Evolutionary conservation across 352 stramenopile species (phyloP).

Genomic region (Phytophthora pinifolia): DNA sequence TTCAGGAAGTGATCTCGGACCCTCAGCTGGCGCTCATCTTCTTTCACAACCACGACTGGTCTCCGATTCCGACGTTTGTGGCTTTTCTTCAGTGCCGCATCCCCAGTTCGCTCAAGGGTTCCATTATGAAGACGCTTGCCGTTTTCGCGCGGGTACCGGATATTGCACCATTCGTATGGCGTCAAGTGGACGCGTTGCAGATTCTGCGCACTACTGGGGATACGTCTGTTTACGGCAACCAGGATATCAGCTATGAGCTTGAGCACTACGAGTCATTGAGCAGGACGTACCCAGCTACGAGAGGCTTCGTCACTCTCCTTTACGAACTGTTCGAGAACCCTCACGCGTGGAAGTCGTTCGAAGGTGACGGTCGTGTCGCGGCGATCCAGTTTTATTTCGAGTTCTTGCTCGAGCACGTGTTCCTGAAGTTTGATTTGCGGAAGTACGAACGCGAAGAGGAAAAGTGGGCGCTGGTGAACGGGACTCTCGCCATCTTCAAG

Average conservation of each 20-base stretch:
- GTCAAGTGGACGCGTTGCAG: slow-evolving; percentile 80
- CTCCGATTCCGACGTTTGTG: slow-evolving; percentile 80
- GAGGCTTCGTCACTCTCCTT: slow-evolving; percentile 73
- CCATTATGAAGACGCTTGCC: slow-evolving; percentile 85
- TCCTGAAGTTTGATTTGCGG: slow-evolving; percentile 82
- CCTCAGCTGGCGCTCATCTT: slow-evolving; percentile 78
- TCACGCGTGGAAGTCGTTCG: slow-evolving; percentile 72
- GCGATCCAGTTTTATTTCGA: slow-evolving; percentile 87
- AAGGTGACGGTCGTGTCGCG: slow-evolving; percentile 70
- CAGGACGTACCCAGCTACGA: slow-evolving; percentile 75
- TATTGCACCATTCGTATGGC: slow-evolving; percentile 84
- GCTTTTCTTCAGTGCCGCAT: slow-evolving; percentile 83
- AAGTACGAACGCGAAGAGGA: slow-evolving; percentile 85
- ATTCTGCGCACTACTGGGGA: slow-evolving; percentile 79
- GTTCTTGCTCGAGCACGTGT: slow-evolving; percentile 79
- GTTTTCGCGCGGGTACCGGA: slow-evolving; percentile 74
- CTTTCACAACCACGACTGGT: slow-evolving; percentile 88
- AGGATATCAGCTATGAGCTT: slow-evolving; percentile 85
- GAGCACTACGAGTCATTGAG: slow-evolving; percentile 85
- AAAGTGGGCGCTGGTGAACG: slow-evolving; percentile 80
- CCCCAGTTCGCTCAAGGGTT: slow-evolving; percentile 80
- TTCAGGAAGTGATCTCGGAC: slow-evolving; percentile 77
- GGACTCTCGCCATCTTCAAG: slow-evolving; percentile 74
- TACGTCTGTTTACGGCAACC: slow-evolving; percentile 55
- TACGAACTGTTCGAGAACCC: slow-evolving; percentile 79